Evolutionary conservation across 495 filamentous ascomycete genomes (phyloP).

Genomic region (Penicillium manginii): DNA sequence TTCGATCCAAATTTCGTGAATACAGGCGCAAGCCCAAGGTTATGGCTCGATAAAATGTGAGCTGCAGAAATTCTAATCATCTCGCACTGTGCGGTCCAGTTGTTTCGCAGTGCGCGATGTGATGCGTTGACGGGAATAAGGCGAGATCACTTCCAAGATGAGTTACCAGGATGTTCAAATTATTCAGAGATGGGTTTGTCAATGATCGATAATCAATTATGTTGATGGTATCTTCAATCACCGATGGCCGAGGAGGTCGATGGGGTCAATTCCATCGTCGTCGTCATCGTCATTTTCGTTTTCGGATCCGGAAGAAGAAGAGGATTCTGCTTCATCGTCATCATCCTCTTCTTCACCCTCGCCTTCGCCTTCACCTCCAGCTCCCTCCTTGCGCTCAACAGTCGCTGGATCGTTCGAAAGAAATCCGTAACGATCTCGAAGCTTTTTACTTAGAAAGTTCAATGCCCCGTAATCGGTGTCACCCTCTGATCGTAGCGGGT

Average conservation of each 20-base stretch:
- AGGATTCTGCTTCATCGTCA: conserved; percentile 29
- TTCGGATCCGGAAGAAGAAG: conserved; percentile 25
- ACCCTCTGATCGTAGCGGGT: conserved; percentile 36
- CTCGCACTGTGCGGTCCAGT: too few species aligned
- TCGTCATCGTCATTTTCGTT: conserved; percentile 55
- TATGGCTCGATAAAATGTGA: too few species aligned
- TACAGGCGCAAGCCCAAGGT: too few species aligned
- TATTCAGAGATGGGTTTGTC: not conserved
- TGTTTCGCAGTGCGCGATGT: too few species aligned
- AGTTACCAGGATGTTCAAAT: too few species aligned
- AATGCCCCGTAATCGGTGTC: conserved; percentile 58
- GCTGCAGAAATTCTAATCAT: too few species aligned
- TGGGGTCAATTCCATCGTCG: conserved; percentile 59
- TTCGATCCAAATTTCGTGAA: too few species aligned
- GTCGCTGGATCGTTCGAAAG: conserved; percentile 36
- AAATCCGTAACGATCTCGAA: conserved; percentile 48
- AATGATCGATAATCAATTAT: not conserved
- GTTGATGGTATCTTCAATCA: conserved; percentile 26
- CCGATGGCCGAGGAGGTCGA: conserved; percentile 75
- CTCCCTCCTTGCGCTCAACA: conserved; percentile 19
- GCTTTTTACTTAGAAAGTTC: conserved; percentile 62
- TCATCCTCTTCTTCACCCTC: conserved; percentile 55
- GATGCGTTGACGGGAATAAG: too few species aligned
- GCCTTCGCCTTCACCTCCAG: conserved; percentile 40
- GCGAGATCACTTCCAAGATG: too few species aligned